Percentiles rank a stretch among this genome's conserved stretches.
phyloP scores from a whole-genome alignment of 73 alveolate species.

The Blepharisma stoltei region DNA sequence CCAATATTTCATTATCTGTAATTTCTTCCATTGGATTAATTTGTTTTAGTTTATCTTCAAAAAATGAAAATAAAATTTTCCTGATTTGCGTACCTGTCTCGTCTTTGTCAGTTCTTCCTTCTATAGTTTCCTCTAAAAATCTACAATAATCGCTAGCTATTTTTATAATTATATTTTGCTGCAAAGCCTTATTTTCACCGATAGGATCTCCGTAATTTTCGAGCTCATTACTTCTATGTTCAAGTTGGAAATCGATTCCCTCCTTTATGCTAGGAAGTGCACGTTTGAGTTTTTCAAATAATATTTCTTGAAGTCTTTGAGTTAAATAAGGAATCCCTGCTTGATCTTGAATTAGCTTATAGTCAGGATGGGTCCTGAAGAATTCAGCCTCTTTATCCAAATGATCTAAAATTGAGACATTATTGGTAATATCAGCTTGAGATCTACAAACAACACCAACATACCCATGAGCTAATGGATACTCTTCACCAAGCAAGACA shows the following conservation, averaged over 20 bases:
- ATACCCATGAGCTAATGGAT: conserved; percentile 91
- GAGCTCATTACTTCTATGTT: background rate
- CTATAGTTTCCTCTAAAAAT: background rate
- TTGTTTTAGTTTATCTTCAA: conserved; percentile 44
- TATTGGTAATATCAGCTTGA: conserved; percentile 65
- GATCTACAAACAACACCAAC: conserved; percentile 93
- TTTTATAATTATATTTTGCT: background rate
- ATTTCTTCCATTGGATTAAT: conserved; percentile 69
- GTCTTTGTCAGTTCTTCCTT: background rate
- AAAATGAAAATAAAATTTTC: conserved; percentile 25
- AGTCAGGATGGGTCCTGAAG: conserved; percentile 53
- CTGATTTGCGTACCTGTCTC: background rate
- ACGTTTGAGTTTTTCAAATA: conserved; percentile 40
- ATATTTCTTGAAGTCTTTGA: conserved; percentile 36
- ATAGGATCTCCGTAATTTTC: conserved; percentile 7
- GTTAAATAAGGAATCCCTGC: conserved; percentile 48
- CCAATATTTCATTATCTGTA: conserved; percentile 63
- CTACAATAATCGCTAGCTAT: background rate
- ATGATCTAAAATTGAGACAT: conserved; percentile 63
- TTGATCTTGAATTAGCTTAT: conserved; percentile 41
- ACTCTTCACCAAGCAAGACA: conserved; percentile 80
- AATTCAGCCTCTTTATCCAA: conserved; percentile 64
- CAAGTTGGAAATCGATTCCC: background rate
- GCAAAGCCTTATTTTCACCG: background rate
- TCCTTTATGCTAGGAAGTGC: conserved; percentile 45